Evolutionary conservation across 2,329 filamentous ascomycete species (phyloP), one percentile per base, ranked within the genome.

Genomic region (Aspergillus viridinutans): DNA sequence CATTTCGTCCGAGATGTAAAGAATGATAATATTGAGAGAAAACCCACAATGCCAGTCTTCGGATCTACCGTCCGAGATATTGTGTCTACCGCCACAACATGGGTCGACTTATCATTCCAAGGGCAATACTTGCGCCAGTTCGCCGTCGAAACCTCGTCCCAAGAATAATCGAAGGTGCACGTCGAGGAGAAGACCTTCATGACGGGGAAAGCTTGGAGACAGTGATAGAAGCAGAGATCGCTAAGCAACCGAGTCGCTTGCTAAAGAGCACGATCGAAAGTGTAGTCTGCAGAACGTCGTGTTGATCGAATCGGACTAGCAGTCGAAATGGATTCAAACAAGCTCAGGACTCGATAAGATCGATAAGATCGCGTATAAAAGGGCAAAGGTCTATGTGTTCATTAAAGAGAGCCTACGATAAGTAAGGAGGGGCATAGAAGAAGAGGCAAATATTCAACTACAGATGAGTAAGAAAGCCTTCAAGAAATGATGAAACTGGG

Each of bases 81-180:
- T 14, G 93, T 97, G 79, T 99, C 94, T 69, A 97, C 94, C 64
- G 91, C 92, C 64, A 95, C 86, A 64, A 99, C 94, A 76, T 99
- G 94, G 43, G 92, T 90, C n/a, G 90, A 92, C 79, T 96, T 94
- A 75, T 97, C 90, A 80, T 99, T 99, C 93, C 94, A 97, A 21
- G 93, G 93, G 70, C 91, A 95, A 79, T 99, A 99, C 77, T 99
- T 99, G 67, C 87, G 89, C 94, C 94, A 99, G 83, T 99, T 99
- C 73, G 90, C 92, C 14, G 91, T 92, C 26, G 92, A 96, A 38
- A 99, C 94, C 76, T 97, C 93, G 71, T 96, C 91, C 94, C 94
- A 99, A 49, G 93, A 96, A 82, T 99, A 99, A 80, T 96, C 84
- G 79, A 95, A 99, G 60, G 91, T 92, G 77, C 91, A 90, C 42